phyloP scores from a whole-genome alignment of 192 early-diverging fungal genomes.

The Coemansia sp. region DNA sequence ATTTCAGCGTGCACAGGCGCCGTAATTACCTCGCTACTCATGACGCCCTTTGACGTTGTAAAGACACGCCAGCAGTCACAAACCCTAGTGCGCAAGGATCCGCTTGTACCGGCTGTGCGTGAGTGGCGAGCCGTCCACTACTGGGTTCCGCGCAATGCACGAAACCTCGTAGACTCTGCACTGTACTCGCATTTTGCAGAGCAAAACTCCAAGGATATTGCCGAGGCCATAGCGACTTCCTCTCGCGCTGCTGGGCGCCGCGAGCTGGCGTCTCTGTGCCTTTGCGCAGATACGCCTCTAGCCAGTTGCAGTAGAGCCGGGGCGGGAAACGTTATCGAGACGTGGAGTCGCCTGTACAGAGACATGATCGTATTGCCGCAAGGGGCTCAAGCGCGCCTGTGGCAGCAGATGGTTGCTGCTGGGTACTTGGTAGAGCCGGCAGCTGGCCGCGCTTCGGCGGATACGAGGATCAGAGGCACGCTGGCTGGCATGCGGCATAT shows the following conservation, averaged over 20 bases:
- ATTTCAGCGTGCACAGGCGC: slow-evolving; percentile 82
- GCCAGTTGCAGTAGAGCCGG: neutral
- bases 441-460: neutral
- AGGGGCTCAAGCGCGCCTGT: slow-evolving; percentile 12
- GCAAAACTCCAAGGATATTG: neutral
- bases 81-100: slow-evolving; percentile 29
- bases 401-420: slow-evolving; percentile 14
- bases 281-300: slow-evolving; percentile 14
- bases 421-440: slow-evolving; percentile 1
- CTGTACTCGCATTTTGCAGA: slow-evolving; percentile 6
- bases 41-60: slow-evolving; percentile 45
- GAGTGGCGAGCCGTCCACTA: slow-evolving; percentile 23
- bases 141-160: slow-evolving; percentile 25
- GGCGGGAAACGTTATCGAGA: neutral
- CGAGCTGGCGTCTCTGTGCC: slow-evolving; percentile 18
- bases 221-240: neutral
- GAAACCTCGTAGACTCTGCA: slow-evolving; percentile 18
- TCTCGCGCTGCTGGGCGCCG: neutral
- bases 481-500: slow-evolving; percentile 77
- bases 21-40: slow-evolving; percentile 70
- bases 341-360: slow-evolving; percentile 23
- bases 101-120: slow-evolving; percentile 28
- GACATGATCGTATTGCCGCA: slow-evolving; percentile 28
- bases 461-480: slow-evolving; percentile 36
- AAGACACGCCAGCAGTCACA: slow-evolving; percentile 34